phyloP scores from a whole-genome alignment of 768 basidiomycete genomes.

The Mycena olivaceomarginata region DNA sequence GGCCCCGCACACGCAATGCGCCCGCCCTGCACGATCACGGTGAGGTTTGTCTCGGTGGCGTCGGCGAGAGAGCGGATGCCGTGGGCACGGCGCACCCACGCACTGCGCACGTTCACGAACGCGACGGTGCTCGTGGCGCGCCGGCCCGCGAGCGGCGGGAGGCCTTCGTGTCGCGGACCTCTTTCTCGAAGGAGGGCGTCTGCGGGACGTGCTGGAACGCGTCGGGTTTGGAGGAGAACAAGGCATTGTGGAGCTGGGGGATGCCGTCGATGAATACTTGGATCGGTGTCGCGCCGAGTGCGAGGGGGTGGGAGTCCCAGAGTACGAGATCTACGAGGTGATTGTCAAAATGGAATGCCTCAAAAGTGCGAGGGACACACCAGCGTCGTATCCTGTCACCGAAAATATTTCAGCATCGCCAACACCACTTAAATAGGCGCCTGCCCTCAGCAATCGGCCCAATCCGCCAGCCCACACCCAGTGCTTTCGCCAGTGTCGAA shows the following conservation, averaged over 20 bases:
- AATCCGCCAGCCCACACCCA: constrained; percentile 82
- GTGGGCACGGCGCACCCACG: constrained; percentile 51
- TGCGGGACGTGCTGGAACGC: constrained; percentile 71
- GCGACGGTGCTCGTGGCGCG: constrained; percentile 60
- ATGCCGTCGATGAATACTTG: constrained; percentile 94
- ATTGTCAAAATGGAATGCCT: not conserved
- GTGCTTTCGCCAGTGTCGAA: constrained; percentile 75
- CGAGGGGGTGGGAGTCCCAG: constrained; percentile 87
- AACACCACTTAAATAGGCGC: not conserved
- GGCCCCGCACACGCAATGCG: constrained; percentile 12
- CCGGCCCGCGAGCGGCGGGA: constrained; percentile 77
- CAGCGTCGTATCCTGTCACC: constrained; percentile 80
- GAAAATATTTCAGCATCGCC: not conserved
- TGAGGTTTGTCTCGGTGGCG: not conserved
- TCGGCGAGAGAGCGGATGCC: constrained; percentile 42
- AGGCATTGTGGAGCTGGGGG: constrained; percentile 69
- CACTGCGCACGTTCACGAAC: constrained; percentile 72
- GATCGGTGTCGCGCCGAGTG: constrained; percentile 86
- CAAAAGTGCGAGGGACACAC: constrained; percentile 37
- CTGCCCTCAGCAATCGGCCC: constrained; percentile 75
- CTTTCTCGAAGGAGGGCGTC: constrained; percentile 76
- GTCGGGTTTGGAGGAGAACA: constrained; percentile 63
- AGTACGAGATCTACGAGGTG: constrained; percentile 65
- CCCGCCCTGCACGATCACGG: constrained; percentile 11
- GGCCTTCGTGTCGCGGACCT: constrained; percentile 76